Evolutionary conservation across 768 basidiomycete species (phyloP).

Genomic region (Podaxis sp.): DNA sequence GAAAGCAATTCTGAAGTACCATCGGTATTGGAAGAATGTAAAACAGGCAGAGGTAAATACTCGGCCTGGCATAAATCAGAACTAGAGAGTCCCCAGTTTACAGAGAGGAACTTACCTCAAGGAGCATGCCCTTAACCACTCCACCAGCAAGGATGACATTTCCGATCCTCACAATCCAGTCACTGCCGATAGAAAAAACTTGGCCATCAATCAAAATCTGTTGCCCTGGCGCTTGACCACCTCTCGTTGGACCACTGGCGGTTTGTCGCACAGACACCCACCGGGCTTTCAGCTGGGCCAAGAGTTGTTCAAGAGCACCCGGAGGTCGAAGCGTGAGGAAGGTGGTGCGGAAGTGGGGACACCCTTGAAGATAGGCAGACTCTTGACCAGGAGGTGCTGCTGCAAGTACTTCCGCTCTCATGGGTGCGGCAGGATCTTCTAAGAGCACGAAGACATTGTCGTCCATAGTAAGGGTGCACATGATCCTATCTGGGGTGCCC

Average conservation of each 20-base stretch:
- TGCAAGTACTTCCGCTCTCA: conserved; percentile 57
- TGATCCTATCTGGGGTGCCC: conserved; percentile 59
- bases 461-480: conserved; percentile 78
- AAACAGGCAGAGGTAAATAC: conserved; percentile 73
- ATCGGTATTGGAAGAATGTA: conserved; percentile 62
- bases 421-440: conserved; percentile 75
- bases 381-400: conserved; percentile 44
- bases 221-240: conserved; percentile 43
- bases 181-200: conserved; percentile 74
- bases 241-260: conserved; percentile 15
- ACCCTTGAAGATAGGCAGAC: conserved; percentile 42
- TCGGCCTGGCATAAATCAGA: conserved; percentile 56
- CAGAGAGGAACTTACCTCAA: conserved; percentile 53
- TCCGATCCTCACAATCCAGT: conserved; percentile 80
- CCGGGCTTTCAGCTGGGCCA: conserved; percentile 70
- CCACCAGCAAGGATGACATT: conserved; percentile 78
- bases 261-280: conserved; percentile 71
- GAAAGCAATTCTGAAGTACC: conserved; percentile 74
- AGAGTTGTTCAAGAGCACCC: conserved; percentile 70
- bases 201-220: conserved; percentile 73
- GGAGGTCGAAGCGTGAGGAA: conserved; percentile 77
- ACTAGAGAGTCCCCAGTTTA: conserved; percentile 9
- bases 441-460: conserved; percentile 78
- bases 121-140: conserved; percentile 77
- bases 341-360: conserved; percentile 73